Evolutionary conservation across 192 early-diverging fungal species (phyloP), one percentile per base, ranked within the genome.

Genomic region (Chytriomyces sp.): DNA sequence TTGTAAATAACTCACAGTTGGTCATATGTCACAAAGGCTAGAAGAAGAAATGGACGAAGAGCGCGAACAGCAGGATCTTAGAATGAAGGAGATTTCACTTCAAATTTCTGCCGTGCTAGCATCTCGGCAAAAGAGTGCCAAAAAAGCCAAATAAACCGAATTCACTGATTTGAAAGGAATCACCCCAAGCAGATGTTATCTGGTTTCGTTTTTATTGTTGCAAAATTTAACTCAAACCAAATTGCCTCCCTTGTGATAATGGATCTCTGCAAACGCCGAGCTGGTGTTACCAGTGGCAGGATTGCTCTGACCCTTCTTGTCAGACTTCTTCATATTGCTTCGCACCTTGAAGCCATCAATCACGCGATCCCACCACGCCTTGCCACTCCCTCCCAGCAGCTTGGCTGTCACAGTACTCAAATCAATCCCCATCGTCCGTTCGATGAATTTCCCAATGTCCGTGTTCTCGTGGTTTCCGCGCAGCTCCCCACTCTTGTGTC

Each of bases 381-480:
- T 22, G 14, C 44, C 44, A n/a, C 28, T 39, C 26, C 19, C 37
- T 4, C 28, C 26, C 34, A 26, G 31, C 73, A 93, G 80, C 61
- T 82, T 76, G 25, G 63, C 56, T n/a, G 92, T 91, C 12, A 93
- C 70, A 5, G 73, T 62, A 3, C 78, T 73, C 25, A 94, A 75
- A 76, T 92, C 84, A 44, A 96, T 77, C 0, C 78, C 84, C 59
- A 95, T 72, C 30, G 65, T 58, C 5, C 84, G 44, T 36, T 77
- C 78, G 30, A 96, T 90, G 59, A 93, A 93, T 28, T 81, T 14
- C 61, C 92, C 91, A 75, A 96, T 89, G 4, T 93, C 89, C 4
- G 89, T 96, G 82, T 96, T 96, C 70, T 96, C 94, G 76, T 91
- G 89, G 84, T 89, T 93, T 32, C 93, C 93, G 17, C 83, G 75